Percentiles rank a stretch among this genome's conserved stretches.
These are phyloP conservation scores for Fusarium lateritium DNA, from an alignment of 2,329 filamentous ascomycete species.

Conservation along the genomic window DNA sequence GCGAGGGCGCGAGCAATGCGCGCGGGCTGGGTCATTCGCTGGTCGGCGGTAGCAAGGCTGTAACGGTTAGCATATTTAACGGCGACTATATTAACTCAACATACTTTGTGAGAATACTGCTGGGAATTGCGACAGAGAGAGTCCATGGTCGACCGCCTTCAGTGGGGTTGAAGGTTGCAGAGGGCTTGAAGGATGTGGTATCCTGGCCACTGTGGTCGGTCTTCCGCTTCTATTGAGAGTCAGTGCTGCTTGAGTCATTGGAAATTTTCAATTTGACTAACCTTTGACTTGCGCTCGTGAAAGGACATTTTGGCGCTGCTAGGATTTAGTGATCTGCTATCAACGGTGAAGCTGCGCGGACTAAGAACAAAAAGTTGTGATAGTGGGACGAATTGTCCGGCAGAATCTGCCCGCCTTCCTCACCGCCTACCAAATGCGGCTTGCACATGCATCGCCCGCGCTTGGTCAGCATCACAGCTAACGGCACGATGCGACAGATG, in stretches of 20 bases:
- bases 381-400: conserved; percentile 44
- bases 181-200: conserved; percentile 73
- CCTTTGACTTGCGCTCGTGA: conserved; percentile 54
- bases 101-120: conserved; percentile 83
- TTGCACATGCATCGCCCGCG: conserved; percentile 11
- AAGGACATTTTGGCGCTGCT: conserved; percentile 51
- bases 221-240: conserved; percentile 65
- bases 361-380: conserved; percentile 44
- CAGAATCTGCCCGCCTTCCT: conserved; percentile 44
- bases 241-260: not conserved
- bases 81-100: conserved; percentile 34
- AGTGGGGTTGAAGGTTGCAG: conserved; percentile 76
- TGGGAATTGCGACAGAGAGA: conserved; percentile 82
- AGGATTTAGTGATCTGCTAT: conserved; percentile 13
- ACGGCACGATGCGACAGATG: conserved; percentile 38
- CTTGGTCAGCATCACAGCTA: conserved; percentile 40
- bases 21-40: conserved; percentile 80
- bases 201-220: conserved; percentile 58
- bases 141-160: conserved; percentile 78
- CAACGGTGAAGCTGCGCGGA: conserved; percentile 8
- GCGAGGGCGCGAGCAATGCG: conserved; percentile 85
- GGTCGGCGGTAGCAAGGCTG: conserved; percentile 80
- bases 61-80: not conserved
- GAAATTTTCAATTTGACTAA: conserved; percentile 8
- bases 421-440: conserved; percentile 45